phyloP scores from a whole-genome alignment of 208 protist species.

The Phytomonas sp. region DNA sequence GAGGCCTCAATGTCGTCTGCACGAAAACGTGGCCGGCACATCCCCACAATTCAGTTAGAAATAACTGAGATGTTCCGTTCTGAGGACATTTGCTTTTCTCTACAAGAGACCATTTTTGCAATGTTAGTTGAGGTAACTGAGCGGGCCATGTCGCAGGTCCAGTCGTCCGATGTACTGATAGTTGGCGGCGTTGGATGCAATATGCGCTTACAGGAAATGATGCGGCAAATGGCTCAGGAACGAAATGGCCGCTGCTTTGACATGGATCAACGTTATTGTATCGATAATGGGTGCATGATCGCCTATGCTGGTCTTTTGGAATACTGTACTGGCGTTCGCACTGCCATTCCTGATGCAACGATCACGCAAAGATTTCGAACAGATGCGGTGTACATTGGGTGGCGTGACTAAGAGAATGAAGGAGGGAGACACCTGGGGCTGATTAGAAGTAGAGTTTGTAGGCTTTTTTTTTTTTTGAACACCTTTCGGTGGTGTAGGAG shows the following conservation, averaged over 20 bases:
- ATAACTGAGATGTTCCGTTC: slow-evolving; percentile 70
- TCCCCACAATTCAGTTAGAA: neutral
- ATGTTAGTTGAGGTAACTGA: slow-evolving; percentile 99
- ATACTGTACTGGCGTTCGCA: slow-evolving; percentile 74
- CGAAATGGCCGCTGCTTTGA: slow-evolving; percentile 84
- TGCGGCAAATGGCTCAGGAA: slow-evolving; percentile 88
- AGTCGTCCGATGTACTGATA: slow-evolving; percentile 94
- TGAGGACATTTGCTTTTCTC: slow-evolving; percentile 97
- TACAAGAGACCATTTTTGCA: slow-evolving; percentile 98
- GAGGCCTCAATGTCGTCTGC: slow-evolving; percentile 4
- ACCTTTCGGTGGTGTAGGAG: neutral
- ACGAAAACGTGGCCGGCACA: neutral
- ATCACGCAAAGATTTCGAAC: slow-evolving; percentile 92
- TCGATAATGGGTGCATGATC: slow-evolving; percentile 99
- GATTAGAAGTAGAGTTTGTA: neutral
- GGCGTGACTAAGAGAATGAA: slow-evolving; percentile 49
- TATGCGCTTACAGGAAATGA: slow-evolving; percentile 95
- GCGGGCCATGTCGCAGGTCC: slow-evolving; percentile 97
- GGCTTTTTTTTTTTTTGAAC: slow-evolving; percentile 4
- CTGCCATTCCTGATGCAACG: slow-evolving; percentile 49
- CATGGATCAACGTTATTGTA: slow-evolving; percentile 98
- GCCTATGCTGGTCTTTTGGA: slow-evolving; percentile 95
- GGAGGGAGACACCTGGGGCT: slow-evolving; percentile 6
- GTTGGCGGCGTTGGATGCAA: slow-evolving; percentile 99
- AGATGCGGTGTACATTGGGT: slow-evolving; percentile 93